A percentile compares a stretch with the other conserved stretches of the same genome.
phyloP scores from a whole-genome alignment of 2,329 filamentous ascomycete genomes.

The Fusarium sp. region DNA sequence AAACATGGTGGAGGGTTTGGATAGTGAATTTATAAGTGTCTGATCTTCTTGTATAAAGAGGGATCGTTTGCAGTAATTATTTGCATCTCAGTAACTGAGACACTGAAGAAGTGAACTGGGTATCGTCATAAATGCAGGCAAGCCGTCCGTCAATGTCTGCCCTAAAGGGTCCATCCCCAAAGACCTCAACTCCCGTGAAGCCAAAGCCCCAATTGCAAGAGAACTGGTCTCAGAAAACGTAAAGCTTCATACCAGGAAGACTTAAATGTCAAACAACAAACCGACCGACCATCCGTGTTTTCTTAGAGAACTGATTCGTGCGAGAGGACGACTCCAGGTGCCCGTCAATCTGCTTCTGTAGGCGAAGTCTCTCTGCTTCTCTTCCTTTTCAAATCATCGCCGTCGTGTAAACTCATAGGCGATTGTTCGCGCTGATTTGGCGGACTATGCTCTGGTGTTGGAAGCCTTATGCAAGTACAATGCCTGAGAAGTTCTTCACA shows the following conservation, averaged over 20 bases:
- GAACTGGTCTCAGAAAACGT: accelerated
- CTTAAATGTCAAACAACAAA: background rate
- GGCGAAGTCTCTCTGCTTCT: conserved; percentile 11
- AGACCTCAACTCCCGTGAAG: background rate
- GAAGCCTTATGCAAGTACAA: conserved; percentile 40
- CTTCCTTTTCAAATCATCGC: conserved; percentile 14
- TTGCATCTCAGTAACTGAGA: no score
- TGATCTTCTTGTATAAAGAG: background rate
- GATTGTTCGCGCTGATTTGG: conserved; percentile 25
- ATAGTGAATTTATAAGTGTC: background rate
- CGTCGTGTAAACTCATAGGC: conserved; percentile 11
- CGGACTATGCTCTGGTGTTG: conserved; percentile 26
- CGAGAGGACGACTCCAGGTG: background rate
- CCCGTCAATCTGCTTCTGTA: background rate
- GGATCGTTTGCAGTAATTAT: background rate
- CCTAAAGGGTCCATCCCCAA: background rate
- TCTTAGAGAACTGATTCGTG: accelerated
- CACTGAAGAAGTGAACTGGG: background rate
- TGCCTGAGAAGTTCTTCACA: conserved; percentile 39
- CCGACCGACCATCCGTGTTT: background rate
- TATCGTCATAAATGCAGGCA: conserved; percentile 15
- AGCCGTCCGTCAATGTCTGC: background rate
- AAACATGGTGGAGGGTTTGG: background rate
- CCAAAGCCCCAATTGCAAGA: background rate
- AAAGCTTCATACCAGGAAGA: no score